Conservation (phyloP, 208 protist genomes). For the Endotrypanum monterogeii region DNA sequence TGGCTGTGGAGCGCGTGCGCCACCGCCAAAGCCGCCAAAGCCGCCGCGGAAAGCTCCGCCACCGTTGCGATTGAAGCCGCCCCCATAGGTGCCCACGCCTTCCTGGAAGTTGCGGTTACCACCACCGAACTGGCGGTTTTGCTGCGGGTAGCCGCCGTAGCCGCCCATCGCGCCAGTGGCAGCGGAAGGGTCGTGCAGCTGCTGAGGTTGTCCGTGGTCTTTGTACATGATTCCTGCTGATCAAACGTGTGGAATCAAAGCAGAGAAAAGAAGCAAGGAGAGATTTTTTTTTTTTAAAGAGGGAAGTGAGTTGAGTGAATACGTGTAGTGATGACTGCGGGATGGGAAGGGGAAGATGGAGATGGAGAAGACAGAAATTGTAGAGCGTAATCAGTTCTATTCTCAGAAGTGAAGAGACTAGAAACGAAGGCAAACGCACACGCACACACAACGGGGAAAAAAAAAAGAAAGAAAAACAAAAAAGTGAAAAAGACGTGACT, state of each 20-base stretch:
- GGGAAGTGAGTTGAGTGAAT: not conserved
- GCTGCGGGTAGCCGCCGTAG: constrained; percentile 31
- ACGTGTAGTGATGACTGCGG: not conserved
- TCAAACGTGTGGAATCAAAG: constrained; percentile 25
- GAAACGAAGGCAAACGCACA: not conserved
- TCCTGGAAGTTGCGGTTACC: constrained; percentile 28
- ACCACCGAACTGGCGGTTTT: constrained; percentile 19
- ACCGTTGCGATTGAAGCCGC: constrained; percentile 28
- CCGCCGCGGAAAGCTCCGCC: constrained; percentile 38
- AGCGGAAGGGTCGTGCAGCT: constrained; percentile 5
- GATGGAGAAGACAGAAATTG: not conserved
- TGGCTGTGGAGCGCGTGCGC: constrained; percentile 16
- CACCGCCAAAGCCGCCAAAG: constrained; percentile 36
- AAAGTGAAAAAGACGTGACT: constrained; percentile 6
- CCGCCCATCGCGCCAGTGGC: constrained; percentile 10
- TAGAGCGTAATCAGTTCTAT: not conserved
- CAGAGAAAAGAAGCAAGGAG: not conserved
- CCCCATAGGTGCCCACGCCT: not conserved
- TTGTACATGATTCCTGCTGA: constrained; percentile 17
- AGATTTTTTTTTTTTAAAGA: no score
- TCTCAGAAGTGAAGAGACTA: not conserved
- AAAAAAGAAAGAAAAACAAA: not conserved
- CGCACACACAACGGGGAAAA: not conserved
- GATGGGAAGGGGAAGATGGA: no score
- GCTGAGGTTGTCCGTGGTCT: constrained; percentile 9